A percentile compares a stretch with the other conserved stretches of the same genome.
Conservation (phyloP, 1,284 basidiomycete species). For the Ustilago cynodontis region DNA sequence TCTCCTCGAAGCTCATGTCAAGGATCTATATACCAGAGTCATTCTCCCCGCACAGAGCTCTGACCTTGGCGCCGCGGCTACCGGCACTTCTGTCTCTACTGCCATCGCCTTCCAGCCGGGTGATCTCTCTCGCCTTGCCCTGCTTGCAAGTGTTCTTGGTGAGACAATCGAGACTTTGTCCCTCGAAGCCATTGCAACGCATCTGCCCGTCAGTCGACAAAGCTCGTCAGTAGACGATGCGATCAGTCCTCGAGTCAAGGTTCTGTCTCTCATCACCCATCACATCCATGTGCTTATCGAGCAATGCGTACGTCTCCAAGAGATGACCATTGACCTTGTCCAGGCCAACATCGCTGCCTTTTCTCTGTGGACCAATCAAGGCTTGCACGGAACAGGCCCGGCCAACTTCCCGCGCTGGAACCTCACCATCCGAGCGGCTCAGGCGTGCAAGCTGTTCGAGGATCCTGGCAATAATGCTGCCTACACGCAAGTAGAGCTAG, state of each 20-base stretch:
- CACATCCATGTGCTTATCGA: constrained; percentile 43
- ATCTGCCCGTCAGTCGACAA: constrained; percentile 17
- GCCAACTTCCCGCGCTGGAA: constrained; percentile 45
- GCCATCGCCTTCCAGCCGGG: constrained; percentile 22
- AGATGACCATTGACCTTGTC: constrained; percentile 50
- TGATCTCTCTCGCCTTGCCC: constrained; percentile 41
- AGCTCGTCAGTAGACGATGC: constrained; percentile 6
- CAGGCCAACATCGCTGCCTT: constrained; percentile 50
- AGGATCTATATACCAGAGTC: constrained; percentile 38
- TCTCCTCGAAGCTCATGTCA: constrained; percentile 24
- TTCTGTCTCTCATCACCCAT: constrained; percentile 29
- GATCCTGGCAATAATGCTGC: constrained; percentile 27
- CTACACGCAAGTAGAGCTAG: constrained; percentile 25
- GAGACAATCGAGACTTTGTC: constrained; percentile 45
- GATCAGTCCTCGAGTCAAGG: constrained; percentile 28
- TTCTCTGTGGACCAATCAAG: constrained; percentile 47
- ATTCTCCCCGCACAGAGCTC: constrained; percentile 27
- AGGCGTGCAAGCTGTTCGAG: constrained; percentile 38
- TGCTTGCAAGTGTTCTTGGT: constrained; percentile 37
- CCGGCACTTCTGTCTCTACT: neutral
- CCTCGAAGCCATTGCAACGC: constrained; percentile 19
- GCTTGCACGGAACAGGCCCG: constrained; percentile 34
- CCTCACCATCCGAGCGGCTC: constrained; percentile 45
- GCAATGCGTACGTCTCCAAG: constrained; percentile 46
- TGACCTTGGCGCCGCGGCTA: neutral